Evolutionary conservation across 2,329 filamentous ascomycete species (phyloP).

Genomic region (Pseudocercospora eumusae): DNA sequence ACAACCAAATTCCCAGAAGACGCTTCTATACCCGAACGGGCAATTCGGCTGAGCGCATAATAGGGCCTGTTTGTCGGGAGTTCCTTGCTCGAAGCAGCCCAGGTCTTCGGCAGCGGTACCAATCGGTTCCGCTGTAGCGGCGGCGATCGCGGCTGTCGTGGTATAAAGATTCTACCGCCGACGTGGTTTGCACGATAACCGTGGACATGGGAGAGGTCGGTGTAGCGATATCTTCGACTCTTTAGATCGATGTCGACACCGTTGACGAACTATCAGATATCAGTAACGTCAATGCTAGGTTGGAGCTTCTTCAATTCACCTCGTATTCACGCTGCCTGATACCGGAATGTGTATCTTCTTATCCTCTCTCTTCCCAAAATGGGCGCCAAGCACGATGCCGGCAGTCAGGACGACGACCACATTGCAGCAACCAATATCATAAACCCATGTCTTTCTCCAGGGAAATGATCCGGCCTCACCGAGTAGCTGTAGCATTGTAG

Average conservation of each 20-base stretch:
- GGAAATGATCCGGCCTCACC: neutral
- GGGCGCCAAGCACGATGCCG: slow-evolving; percentile 1
- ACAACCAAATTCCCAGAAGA: slow-evolving; percentile 2
- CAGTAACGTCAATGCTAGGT: neutral
- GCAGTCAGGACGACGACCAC: neutral
- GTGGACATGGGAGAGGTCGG: neutral
- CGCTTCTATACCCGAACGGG: neutral
- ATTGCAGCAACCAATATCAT: neutral
- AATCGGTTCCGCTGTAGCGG: neutral
- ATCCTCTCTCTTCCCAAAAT: neutral
- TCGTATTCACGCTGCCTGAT: neutral
- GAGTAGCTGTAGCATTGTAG: neutral
- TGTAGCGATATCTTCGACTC: neutral
- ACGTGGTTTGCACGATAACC: neutral
- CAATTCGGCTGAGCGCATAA: slow-evolving; percentile 2
- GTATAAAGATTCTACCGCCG: neutral
- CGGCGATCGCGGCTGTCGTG: neutral
- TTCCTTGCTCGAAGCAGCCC: neutral
- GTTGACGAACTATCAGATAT: neutral
- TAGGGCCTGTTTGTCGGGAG: neutral
- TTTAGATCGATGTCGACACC: neutral
- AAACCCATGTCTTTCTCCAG: neutral
- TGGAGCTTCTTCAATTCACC: neutral
- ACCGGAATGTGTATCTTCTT: neutral
- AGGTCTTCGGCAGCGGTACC: neutral